phyloP scores from a whole-genome alignment of 2,329 filamentous ascomycete species.

The Penicillium hordei region DNA sequence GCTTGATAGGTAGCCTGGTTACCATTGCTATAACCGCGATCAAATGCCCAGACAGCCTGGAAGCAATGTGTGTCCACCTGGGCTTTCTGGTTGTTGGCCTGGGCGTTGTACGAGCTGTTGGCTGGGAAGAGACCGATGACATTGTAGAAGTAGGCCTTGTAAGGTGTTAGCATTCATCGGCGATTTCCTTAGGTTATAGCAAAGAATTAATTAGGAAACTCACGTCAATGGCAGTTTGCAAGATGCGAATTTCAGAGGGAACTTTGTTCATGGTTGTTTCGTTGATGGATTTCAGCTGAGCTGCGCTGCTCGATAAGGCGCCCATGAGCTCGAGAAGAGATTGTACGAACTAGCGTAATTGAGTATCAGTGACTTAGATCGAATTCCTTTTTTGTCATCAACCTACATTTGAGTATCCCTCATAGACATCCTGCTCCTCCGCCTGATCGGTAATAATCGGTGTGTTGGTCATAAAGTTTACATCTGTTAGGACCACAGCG shows the following conservation, averaged over 20 bases:
- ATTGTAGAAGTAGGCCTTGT: conserved; percentile 17
- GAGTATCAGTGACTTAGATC: neutral
- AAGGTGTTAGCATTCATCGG: conserved; percentile 2
- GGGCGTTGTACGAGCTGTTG: conserved; percentile 12
- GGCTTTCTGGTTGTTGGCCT: conserved; percentile 16
- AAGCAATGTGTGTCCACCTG: conserved; percentile 16
- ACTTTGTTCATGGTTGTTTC: conserved; percentile 3
- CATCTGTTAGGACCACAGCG: conserved; percentile 7
- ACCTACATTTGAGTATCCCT: conserved; percentile 17
- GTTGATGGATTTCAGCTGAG: conserved; percentile 7
- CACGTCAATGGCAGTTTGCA: conserved; percentile 10
- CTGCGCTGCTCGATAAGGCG: conserved; percentile 11
- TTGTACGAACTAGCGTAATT: conserved; percentile 12
- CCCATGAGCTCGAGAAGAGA: conserved; percentile 15
- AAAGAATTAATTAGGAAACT: neutral
- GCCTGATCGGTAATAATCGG: conserved; percentile 5
- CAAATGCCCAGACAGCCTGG: conserved; percentile 15
- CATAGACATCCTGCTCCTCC: conserved; percentile 13
- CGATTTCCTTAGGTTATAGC: neutral
- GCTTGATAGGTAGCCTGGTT: neutral
- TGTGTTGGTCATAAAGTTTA: conserved; percentile 8
- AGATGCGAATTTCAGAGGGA: conserved; percentile 7
- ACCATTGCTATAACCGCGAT: neutral
- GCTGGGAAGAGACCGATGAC: conserved; percentile 15
- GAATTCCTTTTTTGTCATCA: neutral